Conservation (phyloP, 1,284 basidiomycete genomes). For the Trichosporon asahii region DNA sequence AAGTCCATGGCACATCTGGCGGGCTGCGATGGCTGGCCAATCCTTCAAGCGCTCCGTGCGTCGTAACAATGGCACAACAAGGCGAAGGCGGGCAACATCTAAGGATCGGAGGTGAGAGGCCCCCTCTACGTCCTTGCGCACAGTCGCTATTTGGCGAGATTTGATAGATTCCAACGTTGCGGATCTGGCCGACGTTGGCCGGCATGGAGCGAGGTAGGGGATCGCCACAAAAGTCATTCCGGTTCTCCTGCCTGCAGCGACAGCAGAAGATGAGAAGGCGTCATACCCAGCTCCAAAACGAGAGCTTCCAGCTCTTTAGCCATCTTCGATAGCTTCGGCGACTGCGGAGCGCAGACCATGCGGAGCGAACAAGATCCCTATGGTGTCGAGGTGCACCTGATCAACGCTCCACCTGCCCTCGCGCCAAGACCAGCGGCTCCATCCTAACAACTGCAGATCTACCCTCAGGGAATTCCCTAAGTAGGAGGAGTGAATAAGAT, state of each 20-base stretch:
- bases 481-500: not conserved
- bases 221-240: too few relatives aligned
- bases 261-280: too few relatives aligned
- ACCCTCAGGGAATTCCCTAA: not conserved
- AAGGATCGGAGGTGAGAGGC: not conserved
- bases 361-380: too few relatives aligned
- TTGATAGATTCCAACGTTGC: not conserved
- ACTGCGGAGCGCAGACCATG: not conserved
- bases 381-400: not conserved
- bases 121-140: not conserved
- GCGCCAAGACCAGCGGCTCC: not conserved
- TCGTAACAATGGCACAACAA: not conserved
- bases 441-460: not conserved
- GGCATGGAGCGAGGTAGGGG: not conserved
- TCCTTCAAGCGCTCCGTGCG: not conserved
- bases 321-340: not conserved
- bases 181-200: not conserved
- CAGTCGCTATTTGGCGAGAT: not conserved
- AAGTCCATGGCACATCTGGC: not conserved
- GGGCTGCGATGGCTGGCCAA: not conserved
- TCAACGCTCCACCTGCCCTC: not conserved
- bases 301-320: not conserved
- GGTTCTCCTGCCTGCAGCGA: too few relatives aligned
- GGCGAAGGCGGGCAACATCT: not conserved
- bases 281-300: not conserved